These are phyloP conservation scores for Centaurea solstitialis DNA, from an alignment of 129 eudicot species.

Conservation along the genomic window DNA sequence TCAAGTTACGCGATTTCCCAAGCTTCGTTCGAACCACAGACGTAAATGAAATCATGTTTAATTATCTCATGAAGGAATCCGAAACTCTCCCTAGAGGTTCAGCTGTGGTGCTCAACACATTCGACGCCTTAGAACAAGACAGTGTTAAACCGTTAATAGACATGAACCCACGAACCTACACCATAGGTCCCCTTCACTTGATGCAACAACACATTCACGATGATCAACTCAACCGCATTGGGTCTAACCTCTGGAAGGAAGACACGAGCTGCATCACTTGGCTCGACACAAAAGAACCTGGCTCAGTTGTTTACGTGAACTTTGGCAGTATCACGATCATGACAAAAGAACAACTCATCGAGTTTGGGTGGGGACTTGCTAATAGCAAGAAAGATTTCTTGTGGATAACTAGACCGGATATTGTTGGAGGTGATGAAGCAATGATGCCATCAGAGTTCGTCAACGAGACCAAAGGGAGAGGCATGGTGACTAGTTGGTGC, in stretches of 20 bases:
- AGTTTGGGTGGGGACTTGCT: constrained; percentile 77
- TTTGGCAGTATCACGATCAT: constrained; percentile 64
- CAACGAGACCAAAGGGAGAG: constrained; percentile 38
- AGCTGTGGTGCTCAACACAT: constrained; percentile 58
- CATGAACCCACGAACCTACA: constrained; percentile 27
- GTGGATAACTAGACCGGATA: constrained; percentile 65
- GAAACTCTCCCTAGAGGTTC: constrained; percentile 20
- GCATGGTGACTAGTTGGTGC: constrained; percentile 65
- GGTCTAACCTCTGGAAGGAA: constrained; percentile 61
- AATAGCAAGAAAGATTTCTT: constrained; percentile 54
- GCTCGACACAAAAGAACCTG: constrained; percentile 50
- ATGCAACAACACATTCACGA: constrained; percentile 38
- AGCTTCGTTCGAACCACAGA: constrained; percentile 62
- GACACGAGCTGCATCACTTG: constrained; percentile 53
- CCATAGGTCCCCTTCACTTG: constrained; percentile 59
- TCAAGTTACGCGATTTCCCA: constrained; percentile 56
- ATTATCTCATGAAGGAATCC: constrained; percentile 21
- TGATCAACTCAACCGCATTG: constrained; percentile 16
- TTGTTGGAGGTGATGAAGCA: constrained; percentile 50
- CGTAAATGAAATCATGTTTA: constrained; percentile 49
- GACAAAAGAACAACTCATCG: constrained; percentile 48
- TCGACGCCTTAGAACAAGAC: constrained; percentile 54
- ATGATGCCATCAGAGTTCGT: constrained; percentile 47
- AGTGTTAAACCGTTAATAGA: constrained; percentile 24
- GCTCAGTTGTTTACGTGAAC: constrained; percentile 62